Evolutionary conservation across 2,329 filamentous ascomycete species (phyloP).

Genomic region (Cercospora zeae-maydis): DNA sequence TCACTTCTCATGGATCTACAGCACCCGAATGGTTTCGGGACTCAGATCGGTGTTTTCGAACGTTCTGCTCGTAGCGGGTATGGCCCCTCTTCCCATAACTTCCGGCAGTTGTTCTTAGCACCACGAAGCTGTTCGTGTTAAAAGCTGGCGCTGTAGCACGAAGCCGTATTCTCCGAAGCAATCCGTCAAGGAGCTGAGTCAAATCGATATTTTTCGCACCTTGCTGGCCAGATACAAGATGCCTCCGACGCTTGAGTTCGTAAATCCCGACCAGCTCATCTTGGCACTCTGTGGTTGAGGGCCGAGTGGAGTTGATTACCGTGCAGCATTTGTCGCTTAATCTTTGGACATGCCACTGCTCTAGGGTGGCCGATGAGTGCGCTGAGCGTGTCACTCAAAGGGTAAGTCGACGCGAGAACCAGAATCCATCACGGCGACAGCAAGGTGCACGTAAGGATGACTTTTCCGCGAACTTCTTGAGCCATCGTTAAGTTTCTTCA

Average conservation of each 20-base stretch:
- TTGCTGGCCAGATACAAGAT: neutral
- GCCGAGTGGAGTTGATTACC: too few relatives aligned
- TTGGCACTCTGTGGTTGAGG: too few relatives aligned
- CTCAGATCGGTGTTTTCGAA: neutral
- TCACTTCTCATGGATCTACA: slow-evolving; percentile 18
- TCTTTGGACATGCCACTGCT: too few relatives aligned
- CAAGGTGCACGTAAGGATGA: too few relatives aligned
- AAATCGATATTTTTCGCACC: neutral
- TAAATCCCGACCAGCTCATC: too few relatives aligned
- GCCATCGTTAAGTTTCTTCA: too few relatives aligned
- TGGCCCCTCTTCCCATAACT: neutral
- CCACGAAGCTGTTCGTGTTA: neutral
- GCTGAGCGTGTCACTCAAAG: too few relatives aligned
- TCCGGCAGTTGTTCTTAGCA: neutral
- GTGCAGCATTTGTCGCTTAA: too few relatives aligned
- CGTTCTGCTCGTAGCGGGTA: neutral
- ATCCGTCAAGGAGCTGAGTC: neutral
- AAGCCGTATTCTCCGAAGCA: neutral
- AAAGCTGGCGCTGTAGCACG: neutral
- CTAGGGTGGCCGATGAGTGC: too few relatives aligned
- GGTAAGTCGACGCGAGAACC: too few relatives aligned
- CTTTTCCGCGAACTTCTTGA: too few relatives aligned
- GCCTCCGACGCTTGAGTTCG: neutral
- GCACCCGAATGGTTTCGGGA: slow-evolving; percentile 6
- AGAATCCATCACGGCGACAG: too few relatives aligned